These are phyloP conservation scores for Mortierella sp. DNA, from an alignment of 371 early-diverging fungal species.

Conservation along the genomic window DNA sequence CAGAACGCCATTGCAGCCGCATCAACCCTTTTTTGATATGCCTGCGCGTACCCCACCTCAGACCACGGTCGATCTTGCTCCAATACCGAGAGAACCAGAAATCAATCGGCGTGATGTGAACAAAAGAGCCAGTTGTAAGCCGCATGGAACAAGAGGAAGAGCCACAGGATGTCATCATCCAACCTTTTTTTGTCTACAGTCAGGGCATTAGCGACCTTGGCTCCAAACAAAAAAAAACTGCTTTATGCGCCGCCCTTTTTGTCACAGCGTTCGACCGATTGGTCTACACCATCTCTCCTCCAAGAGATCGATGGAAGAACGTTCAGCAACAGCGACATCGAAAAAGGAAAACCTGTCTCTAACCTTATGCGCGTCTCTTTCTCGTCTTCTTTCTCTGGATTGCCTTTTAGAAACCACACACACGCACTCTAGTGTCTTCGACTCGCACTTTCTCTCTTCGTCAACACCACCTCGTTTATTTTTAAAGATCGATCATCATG, in stretches of 20 bases:
- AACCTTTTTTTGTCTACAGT: neutral
- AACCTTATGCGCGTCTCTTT: constrained; percentile 2
- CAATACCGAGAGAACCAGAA: neutral
- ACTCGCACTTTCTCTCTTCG: neutral
- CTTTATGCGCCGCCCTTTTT: neutral
- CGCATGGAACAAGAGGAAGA: neutral
- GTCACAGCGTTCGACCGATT: no score
- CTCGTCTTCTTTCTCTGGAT: constrained; percentile 1
- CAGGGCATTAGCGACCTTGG: neutral
- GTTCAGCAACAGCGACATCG: neutral
- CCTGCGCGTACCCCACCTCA: neutral
- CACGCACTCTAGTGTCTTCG: neutral
- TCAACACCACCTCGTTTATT: neutral
- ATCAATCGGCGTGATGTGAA: neutral
- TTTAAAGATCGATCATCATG: constrained; percentile 24
- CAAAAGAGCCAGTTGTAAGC: neutral
- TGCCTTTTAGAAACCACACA: neutral
- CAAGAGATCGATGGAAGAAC: neutral
- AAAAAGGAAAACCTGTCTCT: neutral
- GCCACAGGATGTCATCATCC: neutral
- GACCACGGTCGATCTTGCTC: neutral
- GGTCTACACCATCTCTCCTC: neutral
- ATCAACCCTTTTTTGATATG: neutral
- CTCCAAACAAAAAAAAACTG: neutral
- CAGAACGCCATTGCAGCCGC: neutral